phyloP scores from a whole-genome alignment of 495 filamentous ascomycete genomes.

The Gamarada debralockiae region DNA sequence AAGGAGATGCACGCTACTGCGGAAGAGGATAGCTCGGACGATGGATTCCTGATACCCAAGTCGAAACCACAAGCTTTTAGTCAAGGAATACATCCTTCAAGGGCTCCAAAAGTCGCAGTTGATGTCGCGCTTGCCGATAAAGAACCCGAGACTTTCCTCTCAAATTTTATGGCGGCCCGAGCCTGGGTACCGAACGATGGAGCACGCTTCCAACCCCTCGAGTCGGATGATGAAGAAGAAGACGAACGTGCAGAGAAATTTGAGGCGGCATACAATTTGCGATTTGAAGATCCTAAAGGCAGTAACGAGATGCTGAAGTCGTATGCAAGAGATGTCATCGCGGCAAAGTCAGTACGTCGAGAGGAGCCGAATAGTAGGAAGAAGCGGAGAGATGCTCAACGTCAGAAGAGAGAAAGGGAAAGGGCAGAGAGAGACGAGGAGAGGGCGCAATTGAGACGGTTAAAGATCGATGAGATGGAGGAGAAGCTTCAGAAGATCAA shows the following conservation, averaged over 20 bases:
- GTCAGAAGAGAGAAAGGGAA: conserved; percentile 71
- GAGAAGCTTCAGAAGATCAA: conserved; percentile 78
- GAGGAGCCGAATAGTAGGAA: conserved; percentile 75
- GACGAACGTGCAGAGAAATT: conserved; percentile 78
- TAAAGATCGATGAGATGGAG: conserved; percentile 86
- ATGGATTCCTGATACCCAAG: conserved; percentile 65
- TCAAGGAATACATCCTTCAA: conserved; percentile 41
- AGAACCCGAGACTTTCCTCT: conserved; percentile 84
- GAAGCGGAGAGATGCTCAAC: conserved; percentile 71
- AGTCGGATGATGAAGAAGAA: conserved; percentile 88
- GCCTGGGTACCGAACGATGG: conserved; percentile 72
- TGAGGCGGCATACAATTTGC: conserved; percentile 93
- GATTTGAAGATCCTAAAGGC: conserved; percentile 86
- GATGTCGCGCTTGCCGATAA: conserved; percentile 80
- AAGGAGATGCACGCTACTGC: conserved; percentile 71
- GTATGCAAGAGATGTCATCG: conserved; percentile 80
- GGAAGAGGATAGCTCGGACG: conserved; percentile 44
- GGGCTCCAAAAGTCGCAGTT: conserved; percentile 33
- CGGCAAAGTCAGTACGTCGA: conserved; percentile 74
- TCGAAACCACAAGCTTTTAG: conserved; percentile 28
- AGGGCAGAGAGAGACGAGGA: conserved; percentile 74
- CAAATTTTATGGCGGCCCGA: conserved; percentile 82
- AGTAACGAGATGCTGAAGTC: conserved; percentile 81
- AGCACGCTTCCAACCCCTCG: conserved; percentile 67
- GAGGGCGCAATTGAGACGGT: conserved; percentile 73